Evolutionary conservation across 208 protist genomes (phyloP), one percentile per base, ranked within the genome.

Genomic region (Leptomonas pyrrhocoris): DNA sequence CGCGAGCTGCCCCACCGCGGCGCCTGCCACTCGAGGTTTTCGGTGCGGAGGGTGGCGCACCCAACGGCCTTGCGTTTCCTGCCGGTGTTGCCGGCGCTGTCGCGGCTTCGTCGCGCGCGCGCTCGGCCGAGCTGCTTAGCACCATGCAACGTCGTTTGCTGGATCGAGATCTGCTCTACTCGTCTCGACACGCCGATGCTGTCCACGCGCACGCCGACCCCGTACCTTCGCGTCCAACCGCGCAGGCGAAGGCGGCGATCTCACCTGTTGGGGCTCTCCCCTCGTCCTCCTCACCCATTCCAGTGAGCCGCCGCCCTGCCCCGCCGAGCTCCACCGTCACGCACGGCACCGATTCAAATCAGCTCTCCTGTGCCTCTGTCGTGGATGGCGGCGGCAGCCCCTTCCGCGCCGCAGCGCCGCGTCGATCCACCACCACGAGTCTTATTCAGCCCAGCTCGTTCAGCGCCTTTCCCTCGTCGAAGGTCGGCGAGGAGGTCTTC

Each of bases 71-170:
- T 18, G 45, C 6, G 19, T 31, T 31, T 7, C 13, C 49, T 16
- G 27, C 19, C 18, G 23, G 11, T 40, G 25, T 40, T 40, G 30
- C 15, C 8, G 30, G 3, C 2, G 55, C n/a, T 6, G 25, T 18
- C 0, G 53, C 54, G 7, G 21, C 48, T 7, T 28, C 56, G 4
- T 56, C 66, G 0, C 63, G 73, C 2, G 57, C 73, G 16, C 73
- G 63, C 11, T 78, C 73, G 16, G 73, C 58, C 23, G 73, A 72
- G 27, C 25, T 78, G 38, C 53, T 77, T n/a, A 40, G 43, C 2
- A 50, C 51, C 12, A 21, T 50, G 58, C 46, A 64, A 19, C 71
- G 71, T 19, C 64, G 55, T 23, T 45, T 58, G 27, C 15, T 51
- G 5, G 70, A 69, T 16, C 43, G 50, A 42, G 48, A 45, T 3